These are phyloP conservation scores for Staphylotrichum longicolle DNA, from an alignment of 495 filamentous ascomycete genomes.

Conservation along the genomic window DNA sequence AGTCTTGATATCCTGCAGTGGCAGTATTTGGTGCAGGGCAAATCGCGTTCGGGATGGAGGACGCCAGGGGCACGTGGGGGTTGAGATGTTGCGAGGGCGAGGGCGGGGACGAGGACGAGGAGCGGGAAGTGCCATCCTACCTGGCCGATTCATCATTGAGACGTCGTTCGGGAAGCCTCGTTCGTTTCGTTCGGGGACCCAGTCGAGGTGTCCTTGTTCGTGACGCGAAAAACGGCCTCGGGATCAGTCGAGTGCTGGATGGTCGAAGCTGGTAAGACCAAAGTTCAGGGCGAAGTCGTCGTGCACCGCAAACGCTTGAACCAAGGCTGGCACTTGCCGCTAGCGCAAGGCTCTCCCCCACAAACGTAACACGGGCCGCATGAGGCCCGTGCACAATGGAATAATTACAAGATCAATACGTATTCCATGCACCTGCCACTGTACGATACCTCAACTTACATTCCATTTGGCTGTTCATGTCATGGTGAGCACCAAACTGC, in stretches of 20 bases:
- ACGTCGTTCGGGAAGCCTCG: neutral
- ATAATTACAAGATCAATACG: neutral
- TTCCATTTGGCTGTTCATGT: too few species aligned
- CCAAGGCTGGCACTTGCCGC: conserved; percentile 15
- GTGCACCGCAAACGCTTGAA: conserved; percentile 12
- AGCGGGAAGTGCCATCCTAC: conserved; percentile 38
- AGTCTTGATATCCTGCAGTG: neutral
- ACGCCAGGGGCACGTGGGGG: conserved; percentile 36
- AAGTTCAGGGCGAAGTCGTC: conserved; percentile 13
- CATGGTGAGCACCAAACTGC: too few species aligned
- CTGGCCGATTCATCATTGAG: conserved; percentile 57
- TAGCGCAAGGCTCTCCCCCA: neutral
- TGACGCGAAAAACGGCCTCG: neutral
- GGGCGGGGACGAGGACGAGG: neutral
- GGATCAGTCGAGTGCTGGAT: neutral
- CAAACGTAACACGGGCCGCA: neutral
- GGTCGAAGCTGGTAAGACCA: conserved; percentile 12
- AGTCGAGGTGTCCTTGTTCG: neutral
- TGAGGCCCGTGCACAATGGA: conserved; percentile 2
- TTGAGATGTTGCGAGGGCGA: neutral
- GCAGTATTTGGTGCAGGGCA: conserved; percentile 13
- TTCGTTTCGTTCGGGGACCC: neutral
- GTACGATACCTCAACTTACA: too few species aligned
- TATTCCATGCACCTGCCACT: too few species aligned
- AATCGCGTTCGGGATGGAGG: conserved; percentile 28